phyloP scores from a whole-genome alignment of 805 yeast genomes.

The Wickerhamomyces queroliae region DNA sequence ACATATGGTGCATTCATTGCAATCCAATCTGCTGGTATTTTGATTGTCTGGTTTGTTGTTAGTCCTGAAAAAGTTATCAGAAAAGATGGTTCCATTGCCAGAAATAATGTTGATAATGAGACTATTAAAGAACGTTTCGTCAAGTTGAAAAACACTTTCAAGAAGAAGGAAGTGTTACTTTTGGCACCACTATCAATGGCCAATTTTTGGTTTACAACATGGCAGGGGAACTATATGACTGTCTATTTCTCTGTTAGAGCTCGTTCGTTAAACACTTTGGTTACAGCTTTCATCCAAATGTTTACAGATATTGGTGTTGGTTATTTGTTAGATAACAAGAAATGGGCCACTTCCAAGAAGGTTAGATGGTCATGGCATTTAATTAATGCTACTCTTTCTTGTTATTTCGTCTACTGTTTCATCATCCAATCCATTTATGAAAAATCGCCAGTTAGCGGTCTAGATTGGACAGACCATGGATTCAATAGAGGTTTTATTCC shows the following conservation, averaged over 20 bases:
- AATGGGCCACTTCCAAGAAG: slow-evolving; percentile 7
- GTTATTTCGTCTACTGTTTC: slow-evolving; percentile 17
- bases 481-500: slow-evolving; percentile 18
- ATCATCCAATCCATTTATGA: slow-evolving; percentile 10
- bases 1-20: slow-evolving; percentile 21
- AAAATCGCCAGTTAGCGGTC: slow-evolving; percentile 3
- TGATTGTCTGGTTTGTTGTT: slow-evolving; percentile 15
- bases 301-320: slow-evolving; percentile 16
- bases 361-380: slow-evolving; percentile 16
- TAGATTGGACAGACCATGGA: slow-evolving; percentile 18
- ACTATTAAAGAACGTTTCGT: slow-evolving; percentile 4
- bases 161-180: slow-evolving; percentile 14
- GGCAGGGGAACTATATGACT: slow-evolving; percentile 19
- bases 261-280: slow-evolving; percentile 20
- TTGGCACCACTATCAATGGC: slow-evolving; percentile 18
- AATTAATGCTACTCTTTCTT: slow-evolving; percentile 6
- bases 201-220: slow-evolving; percentile 19
- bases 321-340: slow-evolving; percentile 10
- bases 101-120: slow-evolving; percentile 6
- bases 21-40: slow-evolving; percentile 22
- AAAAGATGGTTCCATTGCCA: slow-evolving; percentile 20
- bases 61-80: slow-evolving; percentile 24
- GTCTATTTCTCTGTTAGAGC: slow-evolving; percentile 21
- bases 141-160: slow-evolving; percentile 5
- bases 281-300: slow-evolving; percentile 17